phyloP scores from a whole-genome alignment of 2,329 filamentous ascomycete species.

The Clonostachys sp. region DNA sequence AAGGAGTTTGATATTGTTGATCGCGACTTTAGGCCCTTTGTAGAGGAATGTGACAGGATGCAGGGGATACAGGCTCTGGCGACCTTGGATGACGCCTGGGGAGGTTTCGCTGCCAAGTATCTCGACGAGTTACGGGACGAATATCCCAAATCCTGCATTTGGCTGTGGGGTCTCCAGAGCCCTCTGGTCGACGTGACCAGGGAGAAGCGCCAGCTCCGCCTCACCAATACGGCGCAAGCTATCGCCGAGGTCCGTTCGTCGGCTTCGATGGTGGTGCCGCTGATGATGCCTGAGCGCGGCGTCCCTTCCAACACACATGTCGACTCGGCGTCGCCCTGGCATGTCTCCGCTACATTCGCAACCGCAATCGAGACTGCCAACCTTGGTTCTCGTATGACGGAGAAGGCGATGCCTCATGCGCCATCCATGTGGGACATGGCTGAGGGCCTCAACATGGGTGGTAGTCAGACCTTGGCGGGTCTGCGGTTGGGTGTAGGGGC shows the following conservation, averaged over 20 bases:
- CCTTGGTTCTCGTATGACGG: constrained; percentile 66
- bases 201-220: constrained; percentile 48
- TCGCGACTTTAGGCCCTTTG: constrained; percentile 81
- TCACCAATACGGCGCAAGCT: constrained; percentile 71
- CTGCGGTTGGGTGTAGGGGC: constrained; percentile 60
- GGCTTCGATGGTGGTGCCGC: constrained; percentile 73
- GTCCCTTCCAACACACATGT: constrained; percentile 56
- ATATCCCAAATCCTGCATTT: constrained; percentile 81
- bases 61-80: constrained; percentile 80
- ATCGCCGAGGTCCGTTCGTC: constrained; percentile 64
- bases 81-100: constrained; percentile 74
- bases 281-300: constrained; percentile 55
- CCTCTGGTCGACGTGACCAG: constrained; percentile 44
- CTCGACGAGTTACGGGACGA: constrained; percentile 81
- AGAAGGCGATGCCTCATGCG: constrained; percentile 27
- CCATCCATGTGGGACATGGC: constrained; percentile 59
- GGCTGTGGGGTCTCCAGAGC: constrained; percentile 81
- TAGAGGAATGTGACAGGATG: constrained; percentile 89
- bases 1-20: constrained; percentile 84
- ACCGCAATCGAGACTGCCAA: constrained; percentile 75
- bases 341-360: constrained; percentile 71
- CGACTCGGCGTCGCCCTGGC: constrained; percentile 67
- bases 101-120: constrained; percentile 69
- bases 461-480: constrained; percentile 75
- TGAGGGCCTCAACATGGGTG: constrained; percentile 65